Conservation (phyloP, 2,329 filamentous ascomycete species). For the Tolypocladium amazonense region DNA sequence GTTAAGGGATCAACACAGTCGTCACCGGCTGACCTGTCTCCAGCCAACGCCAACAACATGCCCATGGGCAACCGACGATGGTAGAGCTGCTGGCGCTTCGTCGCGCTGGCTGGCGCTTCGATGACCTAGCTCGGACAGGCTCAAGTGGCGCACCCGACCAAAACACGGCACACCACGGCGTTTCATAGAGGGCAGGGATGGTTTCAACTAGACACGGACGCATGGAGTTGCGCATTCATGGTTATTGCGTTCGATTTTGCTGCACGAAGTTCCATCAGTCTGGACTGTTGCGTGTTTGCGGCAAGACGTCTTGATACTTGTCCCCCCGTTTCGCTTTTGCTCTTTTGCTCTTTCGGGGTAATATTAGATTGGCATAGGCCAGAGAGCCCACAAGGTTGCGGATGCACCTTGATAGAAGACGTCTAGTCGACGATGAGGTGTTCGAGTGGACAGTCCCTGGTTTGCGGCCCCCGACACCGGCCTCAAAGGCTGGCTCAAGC, state of each 20-base stretch:
- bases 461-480: background rate
- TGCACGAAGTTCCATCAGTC: background rate
- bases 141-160: constrained; percentile 1
- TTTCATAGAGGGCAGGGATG: constrained; percentile 19
- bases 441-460: background rate
- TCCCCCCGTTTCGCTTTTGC: background rate
- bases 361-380: background rate
- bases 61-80: constrained; percentile 40
- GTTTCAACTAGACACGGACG: constrained; percentile 9
- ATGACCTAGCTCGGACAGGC: background rate
- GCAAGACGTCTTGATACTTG: background rate
- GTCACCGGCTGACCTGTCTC: constrained; percentile 9
- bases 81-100: constrained; percentile 22
- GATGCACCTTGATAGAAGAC: background rate
- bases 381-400: background rate
- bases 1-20: constrained; percentile 5
- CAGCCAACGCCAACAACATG: constrained; percentile 39
- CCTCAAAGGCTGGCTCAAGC: background rate
- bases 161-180: constrained; percentile 14
- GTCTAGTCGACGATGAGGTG: background rate
- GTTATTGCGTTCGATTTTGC: constrained; percentile 3
- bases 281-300: background rate
- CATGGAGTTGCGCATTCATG: constrained; percentile 2
- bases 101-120: background rate
- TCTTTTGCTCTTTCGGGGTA: background rate